These are phyloP conservation scores for Solanum sejunctum DNA, from an alignment of 257 asterid species.

Conservation along the genomic window DNA sequence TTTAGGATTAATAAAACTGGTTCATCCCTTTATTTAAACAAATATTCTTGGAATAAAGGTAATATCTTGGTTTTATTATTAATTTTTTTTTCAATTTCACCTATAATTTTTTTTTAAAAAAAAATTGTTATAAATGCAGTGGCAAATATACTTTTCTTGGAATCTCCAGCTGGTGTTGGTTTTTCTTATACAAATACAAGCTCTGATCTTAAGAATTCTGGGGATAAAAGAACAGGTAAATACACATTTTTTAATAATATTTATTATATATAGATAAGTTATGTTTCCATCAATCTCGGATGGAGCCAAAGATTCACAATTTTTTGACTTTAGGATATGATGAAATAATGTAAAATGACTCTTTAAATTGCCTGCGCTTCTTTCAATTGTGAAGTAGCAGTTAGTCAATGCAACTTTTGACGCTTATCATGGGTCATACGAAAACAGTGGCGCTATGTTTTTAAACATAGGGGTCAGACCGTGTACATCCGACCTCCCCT, in stretches of 20 bases:
- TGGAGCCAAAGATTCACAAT: too few species aligned
- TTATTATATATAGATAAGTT: background rate
- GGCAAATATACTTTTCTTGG: conserved; percentile 71
- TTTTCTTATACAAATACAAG: conserved; percentile 74
- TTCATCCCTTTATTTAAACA: conserved; percentile 54
- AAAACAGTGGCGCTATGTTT: too few species aligned
- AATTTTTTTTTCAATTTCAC: background rate
- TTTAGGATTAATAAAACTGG: conserved; percentile 49
- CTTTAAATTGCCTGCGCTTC: too few species aligned
- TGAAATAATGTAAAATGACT: too few species aligned
- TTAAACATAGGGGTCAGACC: too few species aligned
- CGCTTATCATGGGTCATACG: too few species aligned
- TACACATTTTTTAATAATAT: conserved; percentile 1
- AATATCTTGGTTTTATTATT: background rate
- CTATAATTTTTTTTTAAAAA: background rate
- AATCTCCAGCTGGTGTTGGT: conserved; percentile 92
- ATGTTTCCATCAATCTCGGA: too few species aligned
- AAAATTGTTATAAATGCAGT: conserved; percentile 14
- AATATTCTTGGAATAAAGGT: conserved; percentile 82
- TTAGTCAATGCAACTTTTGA: too few species aligned
- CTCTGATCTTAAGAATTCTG: conserved; percentile 48
- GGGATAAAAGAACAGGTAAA: conserved; percentile 68
- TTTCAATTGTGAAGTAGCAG: too few species aligned
- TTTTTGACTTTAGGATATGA: too few species aligned
- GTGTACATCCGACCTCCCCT: too few species aligned